These are phyloP conservation scores for Malus sieversii DNA, from an alignment of 306 rosid species.

Conservation along the genomic window DNA sequence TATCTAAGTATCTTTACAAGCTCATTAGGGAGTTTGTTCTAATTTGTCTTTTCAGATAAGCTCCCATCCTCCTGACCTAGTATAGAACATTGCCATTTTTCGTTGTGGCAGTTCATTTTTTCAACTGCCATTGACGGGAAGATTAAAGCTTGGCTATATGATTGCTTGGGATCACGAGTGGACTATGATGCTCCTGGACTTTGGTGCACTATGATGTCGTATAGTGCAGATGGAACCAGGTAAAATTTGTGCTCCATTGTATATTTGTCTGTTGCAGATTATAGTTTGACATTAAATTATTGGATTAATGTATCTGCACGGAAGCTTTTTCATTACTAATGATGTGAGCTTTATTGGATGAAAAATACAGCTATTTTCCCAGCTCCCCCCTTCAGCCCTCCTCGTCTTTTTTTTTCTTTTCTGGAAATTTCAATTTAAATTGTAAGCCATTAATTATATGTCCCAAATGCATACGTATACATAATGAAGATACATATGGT, in stretches of 20 bases:
- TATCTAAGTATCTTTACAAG: background rate
- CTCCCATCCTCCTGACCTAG: background rate
- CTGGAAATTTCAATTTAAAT: background rate
- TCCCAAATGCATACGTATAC: background rate
- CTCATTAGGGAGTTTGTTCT: background rate
- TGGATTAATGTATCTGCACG: background rate
- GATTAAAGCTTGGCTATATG: constrained; percentile 41
- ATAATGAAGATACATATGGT: background rate
- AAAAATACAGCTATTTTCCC: background rate
- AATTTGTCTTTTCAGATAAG: background rate
- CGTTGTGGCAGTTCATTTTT: constrained; percentile 30
- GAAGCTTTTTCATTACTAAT: background rate
- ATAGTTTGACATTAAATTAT: background rate
- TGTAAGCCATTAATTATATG: background rate
- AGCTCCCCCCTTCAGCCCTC: background rate
- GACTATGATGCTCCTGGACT: constrained; percentile 45
- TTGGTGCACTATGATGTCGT: constrained; percentile 44
- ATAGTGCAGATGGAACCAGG: constrained; percentile 47
- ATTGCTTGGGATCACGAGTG: constrained; percentile 37
- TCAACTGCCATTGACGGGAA: constrained; percentile 39
- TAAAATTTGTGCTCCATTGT: constrained; percentile 2
- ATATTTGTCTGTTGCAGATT: background rate
- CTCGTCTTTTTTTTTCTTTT: background rate
- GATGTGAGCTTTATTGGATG: background rate
- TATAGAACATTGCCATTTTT: background rate